Evolutionary conservation across 768 basidiomycete species (phyloP).

Genomic region (Serendipita vermifera): DNA sequence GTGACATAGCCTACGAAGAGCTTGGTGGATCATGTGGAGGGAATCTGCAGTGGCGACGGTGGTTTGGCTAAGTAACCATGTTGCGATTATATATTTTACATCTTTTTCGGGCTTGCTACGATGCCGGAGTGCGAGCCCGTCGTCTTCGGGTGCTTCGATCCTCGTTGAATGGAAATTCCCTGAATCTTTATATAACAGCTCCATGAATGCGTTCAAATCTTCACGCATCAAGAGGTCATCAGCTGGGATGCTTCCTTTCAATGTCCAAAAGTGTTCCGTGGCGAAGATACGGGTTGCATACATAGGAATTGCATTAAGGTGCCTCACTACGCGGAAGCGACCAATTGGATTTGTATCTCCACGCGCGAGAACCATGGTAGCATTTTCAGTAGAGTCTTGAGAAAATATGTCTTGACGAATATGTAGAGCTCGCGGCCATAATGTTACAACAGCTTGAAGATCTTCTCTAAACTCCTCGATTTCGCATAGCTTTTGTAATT

Average conservation of each 20-base stretch:
- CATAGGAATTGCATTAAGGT: constrained; percentile 37
- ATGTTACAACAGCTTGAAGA: constrained; percentile 45
- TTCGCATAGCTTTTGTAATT: constrained; percentile 32
- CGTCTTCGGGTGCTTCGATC: constrained; percentile 34
- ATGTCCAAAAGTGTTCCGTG: constrained; percentile 62
- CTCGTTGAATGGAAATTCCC: constrained; percentile 53
- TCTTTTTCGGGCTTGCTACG: constrained; percentile 9
- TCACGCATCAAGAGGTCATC: constrained; percentile 41
- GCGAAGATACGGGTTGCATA: constrained; percentile 38
- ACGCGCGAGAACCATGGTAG: neutral
- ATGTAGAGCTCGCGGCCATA: constrained; percentile 62
- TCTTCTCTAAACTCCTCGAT: constrained; percentile 29
- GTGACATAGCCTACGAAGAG: constrained; percentile 31
- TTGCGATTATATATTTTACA: neutral
- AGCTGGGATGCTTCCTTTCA: constrained; percentile 64
- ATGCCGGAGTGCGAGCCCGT: constrained; percentile 32
- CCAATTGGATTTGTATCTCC: neutral
- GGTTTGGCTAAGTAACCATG: constrained; percentile 15
- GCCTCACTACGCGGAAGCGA: constrained; percentile 52
- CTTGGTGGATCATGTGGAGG: neutral
- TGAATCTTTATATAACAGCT: constrained; percentile 43
- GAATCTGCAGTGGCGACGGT: neutral
- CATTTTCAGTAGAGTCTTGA: neutral
- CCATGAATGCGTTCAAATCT: constrained; percentile 61
- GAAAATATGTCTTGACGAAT: constrained; percentile 30